phyloP scores from a whole-genome alignment of 2,329 filamentous ascomycete species.

The Xylariaceae sp. region DNA sequence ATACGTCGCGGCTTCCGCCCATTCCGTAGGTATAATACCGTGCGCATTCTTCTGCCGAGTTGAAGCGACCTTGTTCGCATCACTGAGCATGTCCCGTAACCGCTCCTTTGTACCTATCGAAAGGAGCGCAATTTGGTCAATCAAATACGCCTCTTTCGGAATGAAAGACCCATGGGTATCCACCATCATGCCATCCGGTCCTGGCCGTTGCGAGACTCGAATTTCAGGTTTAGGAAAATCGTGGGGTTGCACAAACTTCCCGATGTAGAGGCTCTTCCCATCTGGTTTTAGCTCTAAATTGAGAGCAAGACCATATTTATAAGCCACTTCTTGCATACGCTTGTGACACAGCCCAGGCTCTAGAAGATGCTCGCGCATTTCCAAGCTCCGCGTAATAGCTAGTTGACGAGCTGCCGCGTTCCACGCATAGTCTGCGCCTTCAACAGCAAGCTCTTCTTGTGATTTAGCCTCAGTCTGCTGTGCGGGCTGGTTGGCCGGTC shows the following conservation, averaged over 20 bases:
- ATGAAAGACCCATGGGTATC: constrained; percentile 65
- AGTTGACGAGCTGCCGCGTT: constrained; percentile 59
- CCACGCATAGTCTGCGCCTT: constrained; percentile 63
- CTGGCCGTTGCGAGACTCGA: constrained; percentile 50
- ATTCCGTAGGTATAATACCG: constrained; percentile 72
- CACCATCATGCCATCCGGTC: constrained; percentile 58
- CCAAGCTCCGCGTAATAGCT: constrained; percentile 59
- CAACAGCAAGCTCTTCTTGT: constrained; percentile 62
- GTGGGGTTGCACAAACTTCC: constrained; percentile 44
- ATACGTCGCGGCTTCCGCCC: constrained; percentile 63
- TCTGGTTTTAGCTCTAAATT: constrained; percentile 49
- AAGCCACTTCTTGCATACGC: constrained; percentile 54
- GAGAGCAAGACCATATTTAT: constrained; percentile 52
- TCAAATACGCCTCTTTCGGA: constrained; percentile 69
- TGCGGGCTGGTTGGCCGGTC: constrained; percentile 60
- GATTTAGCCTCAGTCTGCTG: constrained; percentile 39
- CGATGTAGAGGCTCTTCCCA: constrained; percentile 35
- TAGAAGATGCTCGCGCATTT: constrained; percentile 71
- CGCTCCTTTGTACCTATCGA: constrained; percentile 81
- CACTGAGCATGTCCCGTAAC: constrained; percentile 70
- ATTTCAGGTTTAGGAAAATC: constrained; percentile 49
- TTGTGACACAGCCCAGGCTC: constrained; percentile 57
- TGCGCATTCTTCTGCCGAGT: constrained; percentile 75
- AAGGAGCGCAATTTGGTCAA: constrained; percentile 77
- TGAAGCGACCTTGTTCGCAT: constrained; percentile 65